Base-by-base conservation (phyloP, 345 rosid species). In the Salix suchowensis region DNA sequence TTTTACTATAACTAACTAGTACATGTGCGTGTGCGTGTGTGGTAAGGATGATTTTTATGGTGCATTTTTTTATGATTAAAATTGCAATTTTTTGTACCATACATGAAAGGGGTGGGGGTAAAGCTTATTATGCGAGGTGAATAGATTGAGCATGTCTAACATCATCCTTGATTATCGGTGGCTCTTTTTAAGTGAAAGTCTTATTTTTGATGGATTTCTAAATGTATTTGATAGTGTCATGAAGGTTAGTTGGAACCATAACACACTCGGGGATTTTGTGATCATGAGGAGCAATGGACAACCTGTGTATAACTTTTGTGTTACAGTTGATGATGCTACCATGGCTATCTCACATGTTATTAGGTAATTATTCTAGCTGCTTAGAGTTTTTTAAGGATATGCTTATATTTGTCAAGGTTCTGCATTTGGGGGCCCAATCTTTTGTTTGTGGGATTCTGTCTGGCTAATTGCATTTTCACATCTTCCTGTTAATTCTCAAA, bases 271-370 rank as follows among this genome's bases (percentile, higher is more conserved):
- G 69, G 98, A 93, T 88, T 93, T 93, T 86, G 97, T 72, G 65
- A 87, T 92, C 52, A 92, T 92, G 97, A 89, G 97, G 84, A 92
- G 97, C 88, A 93, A 92, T 52, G 98, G 97, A 40, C 97, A 89
- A 80, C 98, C 98, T 68, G 97, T 92, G 71, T 94, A 92, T 90
- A 94, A 92, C 84, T 94, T 91, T 81, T 92, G 97, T 37, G 75
- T 72, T 9, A 72, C 75, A 14, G 75, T 72, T 34, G 75, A 72
- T 58, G 75, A 72, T 72, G 75, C 75, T 72, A 72, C 75, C 66
- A 72, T 72, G 75, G 65, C 67, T 23, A 72, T 72, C 48, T 72
- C 98, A 60, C 98, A 94, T 87, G 97, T 92, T 79, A 90, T 94
- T 80, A 91, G 98, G 98, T 94, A 77, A 76, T 72, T 74, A 26